Evolutionary conservation across 345 rosid species (phyloP).

Genomic region (Durio zibethinus): DNA sequence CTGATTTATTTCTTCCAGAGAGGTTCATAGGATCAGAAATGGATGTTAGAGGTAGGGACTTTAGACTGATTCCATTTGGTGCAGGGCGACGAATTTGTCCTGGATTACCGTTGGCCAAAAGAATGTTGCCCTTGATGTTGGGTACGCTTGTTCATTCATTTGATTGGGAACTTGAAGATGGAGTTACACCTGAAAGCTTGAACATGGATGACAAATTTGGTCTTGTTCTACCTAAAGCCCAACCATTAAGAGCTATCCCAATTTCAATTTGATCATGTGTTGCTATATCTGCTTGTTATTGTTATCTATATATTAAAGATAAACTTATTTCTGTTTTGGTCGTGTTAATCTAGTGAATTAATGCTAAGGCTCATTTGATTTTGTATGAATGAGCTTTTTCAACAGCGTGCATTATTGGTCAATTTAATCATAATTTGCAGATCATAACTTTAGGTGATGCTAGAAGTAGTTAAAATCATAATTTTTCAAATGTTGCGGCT

Average conservation of each 20-base stretch:
- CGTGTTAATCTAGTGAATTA: too few relatives aligned
- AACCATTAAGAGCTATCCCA: constrained; percentile 24
- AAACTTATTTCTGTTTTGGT: not conserved
- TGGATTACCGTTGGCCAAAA: constrained; percentile 35
- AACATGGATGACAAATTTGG: constrained; percentile 25
- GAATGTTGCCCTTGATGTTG: constrained; percentile 37
- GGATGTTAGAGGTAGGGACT: constrained; percentile 8
- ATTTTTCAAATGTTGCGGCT: too few relatives aligned
- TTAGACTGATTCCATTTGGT: constrained; percentile 4
- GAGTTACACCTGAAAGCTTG: constrained; percentile 16
- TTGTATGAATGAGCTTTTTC: too few relatives aligned
- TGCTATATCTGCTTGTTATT: not conserved
- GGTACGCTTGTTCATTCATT: constrained; percentile 34
- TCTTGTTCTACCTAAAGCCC: constrained; percentile 30
- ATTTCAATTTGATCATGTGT: not conserved
- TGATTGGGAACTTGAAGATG: constrained; percentile 30
- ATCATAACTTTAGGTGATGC: too few relatives aligned
- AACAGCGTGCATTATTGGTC: too few relatives aligned
- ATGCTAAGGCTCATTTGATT: too few relatives aligned
- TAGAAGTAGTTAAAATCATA: too few relatives aligned
- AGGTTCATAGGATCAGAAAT: constrained; percentile 5
- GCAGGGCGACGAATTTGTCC: constrained; percentile 32
- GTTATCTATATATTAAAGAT: not conserved
- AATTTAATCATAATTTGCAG: too few relatives aligned
- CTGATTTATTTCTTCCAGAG: not conserved